Percentiles rank a stretch among this genome's conserved stretches.
These are phyloP conservation scores for Pichia sp. DNA, from an alignment of 1,139 yeast species.

Conservation along the genomic window DNA sequence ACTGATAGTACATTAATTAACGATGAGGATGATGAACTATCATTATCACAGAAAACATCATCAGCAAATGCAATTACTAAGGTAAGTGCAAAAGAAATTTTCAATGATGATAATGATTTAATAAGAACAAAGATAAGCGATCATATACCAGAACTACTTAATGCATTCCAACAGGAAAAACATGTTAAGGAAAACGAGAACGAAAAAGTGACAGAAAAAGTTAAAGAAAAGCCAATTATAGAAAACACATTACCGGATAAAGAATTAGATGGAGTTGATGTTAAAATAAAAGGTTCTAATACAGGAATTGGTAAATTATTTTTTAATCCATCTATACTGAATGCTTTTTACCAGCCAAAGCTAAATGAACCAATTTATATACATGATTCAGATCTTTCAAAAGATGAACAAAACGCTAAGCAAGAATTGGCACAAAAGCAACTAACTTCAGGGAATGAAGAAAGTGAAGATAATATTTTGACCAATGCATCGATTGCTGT, in stretches of 20 bases:
- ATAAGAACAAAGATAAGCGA: constrained; percentile 43
- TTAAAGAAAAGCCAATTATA: not conserved
- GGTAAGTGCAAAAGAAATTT: constrained; percentile 12
- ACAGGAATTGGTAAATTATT: constrained; percentile 7
- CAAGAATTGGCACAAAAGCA: not conserved
- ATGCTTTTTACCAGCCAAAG: constrained; percentile 23
- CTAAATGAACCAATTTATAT: constrained; percentile 22
- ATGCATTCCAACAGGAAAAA: constrained; percentile 42
- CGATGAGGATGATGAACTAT: constrained; percentile 3
- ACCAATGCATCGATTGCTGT: constrained; percentile 7
- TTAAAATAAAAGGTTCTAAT: not conserved
- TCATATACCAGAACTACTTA: constrained; percentile 49
- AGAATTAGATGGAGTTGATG: not conserved
- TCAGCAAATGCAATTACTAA: constrained; percentile 3
- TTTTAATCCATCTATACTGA: constrained; percentile 21
- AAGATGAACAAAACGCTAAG: not conserved
- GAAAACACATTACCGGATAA: not conserved
- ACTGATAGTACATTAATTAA: constrained; percentile 13
- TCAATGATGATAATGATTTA: constrained; percentile 13
- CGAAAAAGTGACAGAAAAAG: not conserved
- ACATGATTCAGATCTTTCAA: not conserved
- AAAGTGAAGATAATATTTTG: not conserved
- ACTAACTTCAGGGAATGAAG: not conserved
- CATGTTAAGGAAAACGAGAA: not conserved
- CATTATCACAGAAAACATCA: not conserved